phyloP scores from a whole-genome alignment of 345 rosid genomes.

The Citrus unshiu region DNA sequence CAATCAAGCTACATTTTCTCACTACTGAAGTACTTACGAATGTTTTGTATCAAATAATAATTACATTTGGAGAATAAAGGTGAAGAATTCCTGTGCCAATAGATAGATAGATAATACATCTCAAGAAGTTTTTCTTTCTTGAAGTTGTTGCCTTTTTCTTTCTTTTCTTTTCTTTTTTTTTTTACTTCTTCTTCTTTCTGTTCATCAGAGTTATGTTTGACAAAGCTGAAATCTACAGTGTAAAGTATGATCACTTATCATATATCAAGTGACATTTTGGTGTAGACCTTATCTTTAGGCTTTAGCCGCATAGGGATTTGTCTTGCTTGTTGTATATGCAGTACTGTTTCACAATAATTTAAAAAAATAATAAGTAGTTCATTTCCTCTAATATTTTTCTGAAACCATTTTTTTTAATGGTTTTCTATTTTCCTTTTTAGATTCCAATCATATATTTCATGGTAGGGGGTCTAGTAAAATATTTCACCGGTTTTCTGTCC shows the following conservation, averaged over 20 bases:
- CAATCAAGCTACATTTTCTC: slow-evolving; percentile 24
- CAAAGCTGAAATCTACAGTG: slow-evolving; percentile 30
- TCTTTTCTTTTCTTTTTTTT: background rate
- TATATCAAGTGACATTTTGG: slow-evolving; percentile 6
- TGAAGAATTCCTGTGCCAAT: slow-evolving; percentile 10
- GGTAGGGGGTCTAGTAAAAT: slow-evolving; percentile 14
- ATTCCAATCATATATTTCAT: slow-evolving; percentile 3
- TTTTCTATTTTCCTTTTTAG: background rate
- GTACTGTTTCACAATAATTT: background rate
- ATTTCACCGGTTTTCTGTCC: slow-evolving; percentile 7
- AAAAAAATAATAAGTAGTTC: background rate
- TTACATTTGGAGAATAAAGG: slow-evolving; percentile 3
- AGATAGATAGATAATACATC: slow-evolving; percentile 6
- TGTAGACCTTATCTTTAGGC: background rate
- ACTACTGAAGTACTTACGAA: background rate
- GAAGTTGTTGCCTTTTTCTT: slow-evolving; percentile 14
- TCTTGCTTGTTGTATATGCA: slow-evolving; percentile 9
- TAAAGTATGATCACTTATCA: slow-evolving; percentile 14
- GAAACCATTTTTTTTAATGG: background rate
- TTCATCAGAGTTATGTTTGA: slow-evolving; percentile 14
- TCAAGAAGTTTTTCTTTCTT: slow-evolving; percentile 19
- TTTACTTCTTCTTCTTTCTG: background rate
- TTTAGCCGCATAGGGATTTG: slow-evolving; percentile 8
- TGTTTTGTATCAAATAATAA: slow-evolving; percentile 8
- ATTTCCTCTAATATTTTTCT: slow-evolving; percentile 12